Conservation (phyloP, 2,329 filamentous ascomycete genomes). For the Aspergillus fischeri region DNA sequence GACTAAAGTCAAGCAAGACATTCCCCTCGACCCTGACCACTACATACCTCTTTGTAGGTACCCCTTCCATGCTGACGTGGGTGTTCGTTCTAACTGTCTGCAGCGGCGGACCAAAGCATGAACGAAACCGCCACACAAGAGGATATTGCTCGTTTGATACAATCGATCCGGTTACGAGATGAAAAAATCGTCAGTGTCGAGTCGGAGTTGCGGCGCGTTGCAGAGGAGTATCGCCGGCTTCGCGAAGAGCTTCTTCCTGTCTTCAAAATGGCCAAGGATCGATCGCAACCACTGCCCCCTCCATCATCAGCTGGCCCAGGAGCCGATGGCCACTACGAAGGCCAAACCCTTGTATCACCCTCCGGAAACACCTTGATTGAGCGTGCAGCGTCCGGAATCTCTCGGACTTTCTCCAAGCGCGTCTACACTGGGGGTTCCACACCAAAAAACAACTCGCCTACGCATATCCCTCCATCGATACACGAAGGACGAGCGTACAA, state of each 20-base stretch:
- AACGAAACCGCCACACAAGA: slow-evolving; percentile 86
- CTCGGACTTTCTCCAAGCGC: slow-evolving; percentile 72
- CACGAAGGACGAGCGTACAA: slow-evolving; percentile 61
- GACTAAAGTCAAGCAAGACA: slow-evolving; percentile 88
- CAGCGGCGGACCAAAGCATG: slow-evolving; percentile 86
- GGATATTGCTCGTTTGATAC: slow-evolving; percentile 86
- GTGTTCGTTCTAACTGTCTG: slow-evolving; percentile 17
- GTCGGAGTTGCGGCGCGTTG: slow-evolving; percentile 74
- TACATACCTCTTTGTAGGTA: slow-evolving; percentile 85
- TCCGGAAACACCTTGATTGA: slow-evolving; percentile 30
- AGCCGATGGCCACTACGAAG: slow-evolving; percentile 25
- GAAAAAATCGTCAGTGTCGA: slow-evolving; percentile 83
- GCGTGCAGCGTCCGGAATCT: slow-evolving; percentile 53
- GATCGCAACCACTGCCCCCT: slow-evolving; percentile 76
- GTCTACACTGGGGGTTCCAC: slow-evolving; percentile 63
- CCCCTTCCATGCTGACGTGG: slow-evolving; percentile 7
- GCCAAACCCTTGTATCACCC: slow-evolving; percentile 38
- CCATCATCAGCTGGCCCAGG: slow-evolving; percentile 30
- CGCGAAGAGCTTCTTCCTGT: slow-evolving; percentile 89
- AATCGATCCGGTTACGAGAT: slow-evolving; percentile 83
- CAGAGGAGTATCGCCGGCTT: slow-evolving; percentile 82
- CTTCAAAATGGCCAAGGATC: slow-evolving; percentile 85
- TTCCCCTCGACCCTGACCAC: slow-evolving; percentile 86
- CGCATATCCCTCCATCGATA: slow-evolving; percentile 61
- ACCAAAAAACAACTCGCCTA: slow-evolving; percentile 73